Conservation (phyloP, 2,329 filamentous ascomycete species). For the Aspergillaceae sp. region DNA sequence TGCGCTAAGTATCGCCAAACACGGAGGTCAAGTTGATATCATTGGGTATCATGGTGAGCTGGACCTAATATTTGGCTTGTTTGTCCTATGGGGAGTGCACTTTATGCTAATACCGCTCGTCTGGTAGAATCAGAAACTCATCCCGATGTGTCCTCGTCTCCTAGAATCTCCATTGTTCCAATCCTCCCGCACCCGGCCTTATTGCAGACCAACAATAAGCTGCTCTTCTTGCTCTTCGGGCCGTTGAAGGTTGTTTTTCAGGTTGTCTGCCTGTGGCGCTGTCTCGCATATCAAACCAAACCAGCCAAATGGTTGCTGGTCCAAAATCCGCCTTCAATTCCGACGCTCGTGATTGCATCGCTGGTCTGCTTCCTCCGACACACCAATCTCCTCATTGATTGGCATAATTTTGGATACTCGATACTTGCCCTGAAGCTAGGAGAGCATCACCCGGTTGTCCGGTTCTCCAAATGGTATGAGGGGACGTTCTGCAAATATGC, state of each 20-base stretch:
- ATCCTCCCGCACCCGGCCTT: conserved; percentile 59
- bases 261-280: conserved; percentile 59
- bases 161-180: conserved; percentile 61
- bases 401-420: conserved; percentile 98
- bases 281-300: conserved; percentile 65
- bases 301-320: conserved; percentile 79
- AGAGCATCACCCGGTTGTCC: conserved; percentile 62
- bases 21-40: conserved; percentile 70
- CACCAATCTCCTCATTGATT: conserved; percentile 81
- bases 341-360: conserved; percentile 69
- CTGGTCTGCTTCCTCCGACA: conserved; percentile 66
- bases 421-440: conserved; percentile 67
- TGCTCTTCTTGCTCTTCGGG: conserved; percentile 69
- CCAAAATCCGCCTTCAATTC: conserved; percentile 91
- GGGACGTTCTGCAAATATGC: conserved; percentile 59
- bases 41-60: conserved; percentile 73
- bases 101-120: conserved; percentile 5
- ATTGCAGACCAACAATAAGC: conserved; percentile 57
- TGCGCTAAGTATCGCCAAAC: conserved; percentile 79
- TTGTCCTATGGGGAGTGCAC: not conserved
- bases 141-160: conserved; percentile 62
- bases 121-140: conserved; percentile 65
- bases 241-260: conserved; percentile 85
- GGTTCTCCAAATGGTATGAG: conserved; percentile 70
- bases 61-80: not conserved